These are phyloP conservation scores for Haplosporangium sp. DNA, from an alignment of 371 early-diverging fungal genomes.

Conservation along the genomic window DNA sequence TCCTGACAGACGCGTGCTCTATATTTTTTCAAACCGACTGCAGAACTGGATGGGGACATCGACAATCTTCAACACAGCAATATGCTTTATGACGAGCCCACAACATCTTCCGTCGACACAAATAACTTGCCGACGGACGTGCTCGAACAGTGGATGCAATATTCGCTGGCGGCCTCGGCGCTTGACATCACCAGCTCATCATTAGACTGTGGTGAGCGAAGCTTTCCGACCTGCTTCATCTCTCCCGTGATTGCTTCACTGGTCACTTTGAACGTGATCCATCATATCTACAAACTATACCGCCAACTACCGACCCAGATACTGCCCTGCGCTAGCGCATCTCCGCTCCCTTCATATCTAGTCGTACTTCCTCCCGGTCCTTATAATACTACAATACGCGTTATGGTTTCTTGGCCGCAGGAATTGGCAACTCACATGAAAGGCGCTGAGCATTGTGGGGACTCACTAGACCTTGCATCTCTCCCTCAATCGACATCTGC, in stretches of 20 bases:
- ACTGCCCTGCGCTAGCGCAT: neutral
- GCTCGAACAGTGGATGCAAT: conserved; percentile 16
- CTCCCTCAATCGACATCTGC: neutral
- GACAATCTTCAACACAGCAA: no score
- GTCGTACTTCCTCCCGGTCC: neutral
- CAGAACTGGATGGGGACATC: no score
- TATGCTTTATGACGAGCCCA: no score
- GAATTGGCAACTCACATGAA: neutral
- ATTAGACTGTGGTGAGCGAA: neutral
- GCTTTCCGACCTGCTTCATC: conserved; percentile 10
- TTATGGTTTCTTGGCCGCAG: conserved; percentile 17
- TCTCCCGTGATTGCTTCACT: conserved; percentile 6
- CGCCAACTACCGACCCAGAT: conserved; percentile 10
- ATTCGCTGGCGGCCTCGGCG: conserved; percentile 1
- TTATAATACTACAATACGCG: neutral
- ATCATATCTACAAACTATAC: neutral
- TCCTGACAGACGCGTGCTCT: neutral
- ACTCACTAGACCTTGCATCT: neutral
- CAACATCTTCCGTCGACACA: neutral
- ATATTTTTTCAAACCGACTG: neutral
- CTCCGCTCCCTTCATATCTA: conserved; percentile 8
- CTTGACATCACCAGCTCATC: neutral
- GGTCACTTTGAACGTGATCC: conserved; percentile 5
- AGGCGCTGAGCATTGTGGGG: no score
- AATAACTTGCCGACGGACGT: neutral